phyloP scores from a whole-genome alignment of 129 eudicot species.

The Daucus carota region DNA sequence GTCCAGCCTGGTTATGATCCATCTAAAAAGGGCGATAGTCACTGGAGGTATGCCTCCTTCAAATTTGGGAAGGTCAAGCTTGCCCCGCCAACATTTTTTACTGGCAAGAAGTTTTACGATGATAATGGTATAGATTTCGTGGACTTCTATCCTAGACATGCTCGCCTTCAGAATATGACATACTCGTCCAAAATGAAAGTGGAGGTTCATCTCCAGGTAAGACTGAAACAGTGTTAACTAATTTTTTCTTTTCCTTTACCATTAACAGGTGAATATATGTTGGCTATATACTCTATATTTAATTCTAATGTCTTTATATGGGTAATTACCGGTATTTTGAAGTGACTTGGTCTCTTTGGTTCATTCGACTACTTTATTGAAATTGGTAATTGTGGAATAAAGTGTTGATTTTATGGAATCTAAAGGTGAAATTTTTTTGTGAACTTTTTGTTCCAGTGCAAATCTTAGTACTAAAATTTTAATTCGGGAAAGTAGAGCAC shows the following conservation, averaged over 20 bases:
- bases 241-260: not conserved
- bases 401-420: no score
- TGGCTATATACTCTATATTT: not conserved
- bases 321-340: not conserved
- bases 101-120: constrained; percentile 36
- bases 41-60: constrained; percentile 60
- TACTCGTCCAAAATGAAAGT: constrained; percentile 76
- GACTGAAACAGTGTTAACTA: not conserved
- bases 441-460: not conserved
- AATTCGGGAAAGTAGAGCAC: not conserved
- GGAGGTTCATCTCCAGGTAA: constrained; percentile 51
- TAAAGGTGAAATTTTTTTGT: no score
- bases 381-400: not conserved
- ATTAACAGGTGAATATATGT: not conserved
- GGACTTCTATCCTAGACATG: constrained; percentile 63
- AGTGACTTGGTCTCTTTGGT: not conserved
- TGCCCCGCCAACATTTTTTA: constrained; percentile 54
- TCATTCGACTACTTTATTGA: no score
- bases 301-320: no score
- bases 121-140: constrained; percentile 42
- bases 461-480: not conserved
- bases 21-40: constrained; percentile 72
- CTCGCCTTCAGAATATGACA: constrained; percentile 90
- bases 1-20: constrained; percentile 84
- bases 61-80: constrained; percentile 64